Percentiles rank a stretch among this genome's conserved stretches.
Evolutionary conservation across 257 asterid genomes (phyloP).

Genomic region (Nicotiana sylvestris): DNA sequence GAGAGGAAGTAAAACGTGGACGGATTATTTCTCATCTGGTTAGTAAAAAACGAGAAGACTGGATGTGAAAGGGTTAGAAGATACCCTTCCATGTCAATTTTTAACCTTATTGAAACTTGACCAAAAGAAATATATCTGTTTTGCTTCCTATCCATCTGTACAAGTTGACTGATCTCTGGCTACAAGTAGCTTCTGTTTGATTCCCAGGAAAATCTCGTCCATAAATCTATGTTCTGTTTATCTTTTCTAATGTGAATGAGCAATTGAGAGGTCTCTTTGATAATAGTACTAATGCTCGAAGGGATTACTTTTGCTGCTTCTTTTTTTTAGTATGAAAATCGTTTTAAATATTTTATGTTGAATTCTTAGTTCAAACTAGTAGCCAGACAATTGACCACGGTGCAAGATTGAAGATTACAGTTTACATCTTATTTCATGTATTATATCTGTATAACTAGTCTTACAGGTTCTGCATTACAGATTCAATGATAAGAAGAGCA

Average conservation of each 20-base stretch:
- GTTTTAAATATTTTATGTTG: not conserved
- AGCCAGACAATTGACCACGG: not conserved
- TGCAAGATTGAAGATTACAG: not conserved
- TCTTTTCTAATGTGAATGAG: not conserved
- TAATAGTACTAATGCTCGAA: too few species aligned
- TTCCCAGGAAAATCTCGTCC: not conserved
- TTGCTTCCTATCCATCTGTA: not conserved
- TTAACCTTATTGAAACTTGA: not conserved
- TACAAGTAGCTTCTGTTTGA: not conserved
- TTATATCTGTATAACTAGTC: not conserved
- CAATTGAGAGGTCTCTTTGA: not conserved
- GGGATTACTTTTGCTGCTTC: too few species aligned
- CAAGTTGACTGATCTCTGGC: not conserved
- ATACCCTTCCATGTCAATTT: not conserved
- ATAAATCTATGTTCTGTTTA: not conserved
- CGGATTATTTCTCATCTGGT: not conserved
- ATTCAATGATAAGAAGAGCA: slow-evolving; percentile 44
- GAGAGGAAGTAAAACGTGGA: not conserved
- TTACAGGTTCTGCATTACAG: slow-evolving; percentile 30
- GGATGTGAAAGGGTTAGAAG: not conserved
- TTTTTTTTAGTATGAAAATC: too few species aligned
- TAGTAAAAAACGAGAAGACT: not conserved
- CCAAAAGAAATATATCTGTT: not conserved
- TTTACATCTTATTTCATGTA: not conserved
- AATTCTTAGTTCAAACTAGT: not conserved